Evolutionary conservation across 23 red algal species (phyloP).

Genomic region (Gracilaria caudata): DNA sequence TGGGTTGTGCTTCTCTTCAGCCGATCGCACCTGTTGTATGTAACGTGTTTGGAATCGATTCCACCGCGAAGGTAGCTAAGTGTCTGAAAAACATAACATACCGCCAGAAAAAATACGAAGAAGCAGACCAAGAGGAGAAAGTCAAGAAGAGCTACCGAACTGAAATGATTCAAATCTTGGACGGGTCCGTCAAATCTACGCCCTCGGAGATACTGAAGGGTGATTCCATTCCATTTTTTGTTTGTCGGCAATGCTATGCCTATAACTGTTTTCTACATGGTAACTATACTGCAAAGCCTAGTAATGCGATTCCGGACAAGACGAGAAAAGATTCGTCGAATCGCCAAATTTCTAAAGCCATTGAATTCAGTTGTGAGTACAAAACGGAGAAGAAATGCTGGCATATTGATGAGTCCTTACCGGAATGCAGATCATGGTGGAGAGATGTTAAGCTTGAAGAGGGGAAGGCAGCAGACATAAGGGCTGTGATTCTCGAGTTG

Average conservation of each 20-base stretch:
- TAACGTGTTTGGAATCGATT: conserved; percentile 25
- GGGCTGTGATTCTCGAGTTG: conserved; percentile 35
- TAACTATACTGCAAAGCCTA: conserved; percentile 33
- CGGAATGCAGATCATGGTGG: conserved; percentile 34
- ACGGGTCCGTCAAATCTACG: neutral
- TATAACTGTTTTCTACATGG: conserved; percentile 63
- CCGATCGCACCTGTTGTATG: conserved; percentile 3
- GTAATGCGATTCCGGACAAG: conserved; percentile 25
- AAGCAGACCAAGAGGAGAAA: conserved; percentile 35
- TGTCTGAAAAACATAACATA: conserved; percentile 10
- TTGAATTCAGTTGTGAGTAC: conserved; percentile 46
- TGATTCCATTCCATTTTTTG: conserved; percentile 60
- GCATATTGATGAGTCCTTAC: neutral
- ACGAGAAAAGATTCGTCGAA: conserved; percentile 41
- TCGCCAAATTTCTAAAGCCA: conserved; percentile 5
- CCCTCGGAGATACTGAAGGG: conserved; percentile 41
- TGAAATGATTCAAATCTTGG: conserved; percentile 11
- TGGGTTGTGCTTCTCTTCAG: conserved; percentile 9
- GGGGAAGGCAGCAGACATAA: neutral
- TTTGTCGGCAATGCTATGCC: conserved; percentile 71
- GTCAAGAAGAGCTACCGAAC: neutral
- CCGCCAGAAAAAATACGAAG: conserved; percentile 42
- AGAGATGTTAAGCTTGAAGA: neutral
- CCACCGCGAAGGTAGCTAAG: neutral
- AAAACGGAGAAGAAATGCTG: conserved; percentile 31